Evolutionary conservation across 2,329 filamentous ascomycete species (phyloP), one percentile per base, ranked within the genome.

Genomic region (Sarocladium brachiariae): DNA sequence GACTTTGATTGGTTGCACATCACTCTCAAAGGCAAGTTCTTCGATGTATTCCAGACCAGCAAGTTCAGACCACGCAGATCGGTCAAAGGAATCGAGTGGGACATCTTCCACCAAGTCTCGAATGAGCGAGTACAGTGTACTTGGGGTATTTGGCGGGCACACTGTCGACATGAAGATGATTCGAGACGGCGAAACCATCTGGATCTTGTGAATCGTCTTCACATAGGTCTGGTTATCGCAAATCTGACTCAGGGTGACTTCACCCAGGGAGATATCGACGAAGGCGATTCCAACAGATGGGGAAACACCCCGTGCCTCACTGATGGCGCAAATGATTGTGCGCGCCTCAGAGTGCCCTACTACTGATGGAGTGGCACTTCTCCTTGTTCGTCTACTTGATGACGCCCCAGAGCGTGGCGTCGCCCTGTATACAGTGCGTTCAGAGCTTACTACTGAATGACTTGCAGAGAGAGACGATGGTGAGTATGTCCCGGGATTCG

Each of bases 161-260:
- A 83, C 78, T 2, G 86, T 86, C 4, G 79, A 78, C 61, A 89
- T 83, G 57, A 95, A 84, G 1, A 97, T 70, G 47, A 96, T 87
- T 55, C 85, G 82, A 2, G 84, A 86, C 0, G 92, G 91, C 21
- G 86, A 80, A 58, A 89, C 87, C 21, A 96, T 82, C 49, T 81
- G 80, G 30, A 97, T 76, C 63, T 96, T 96, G 66, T 95, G 88
- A 25, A 95, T 74, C 0, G 90, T 95, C 61, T 84, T 85, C 52
- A 90, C 84, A 63, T 95, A 97, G 30, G 90, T 95, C 63, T 96
- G 90, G 51, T 85, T 95, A 65, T 97, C 92, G 61, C 86, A 90
- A 56, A 97, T 92, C 61, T 96, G 89, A 61, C 89, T 95, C 34
- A 97, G 76, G 24, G 90, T 81, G 14, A 83, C 87, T 67, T 96